Base-by-base conservation (phyloP, 2,329 filamentous ascomycete species). In the Penicillium aurantiogriseum region DNA sequence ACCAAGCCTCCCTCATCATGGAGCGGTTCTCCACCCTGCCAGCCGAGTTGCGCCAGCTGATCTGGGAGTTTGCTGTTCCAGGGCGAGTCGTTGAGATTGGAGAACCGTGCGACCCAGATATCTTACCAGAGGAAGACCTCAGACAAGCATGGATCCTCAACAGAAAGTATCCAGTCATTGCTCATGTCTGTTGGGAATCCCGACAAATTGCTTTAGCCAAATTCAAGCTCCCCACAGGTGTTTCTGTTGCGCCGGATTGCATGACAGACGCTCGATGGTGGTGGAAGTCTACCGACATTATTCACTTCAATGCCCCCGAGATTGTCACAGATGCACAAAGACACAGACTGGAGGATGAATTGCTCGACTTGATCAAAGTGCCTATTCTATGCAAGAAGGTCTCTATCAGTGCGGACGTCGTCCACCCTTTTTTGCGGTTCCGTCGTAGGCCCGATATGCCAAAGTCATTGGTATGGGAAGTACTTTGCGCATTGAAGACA, bases 401-500 rank as follows among this genome's bases (percentile, higher is more conserved):
- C 23, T 56, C 53, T 6, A n/a, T 56, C 13, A 56, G 39, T 31
- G 53, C 53, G 4, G 53, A 56, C 5, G 3, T 56, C 2, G 15
- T 56, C 15, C 53, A 51, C 23, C 53, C 53, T 21, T 56, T 55
- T 13, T n/a, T 55, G 15, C 53, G 46, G 10, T 51, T 55, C 39
- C 53, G 40, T 21, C 13, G 5, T 13, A n/a, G 13, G 11, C 5
- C 9, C 3, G 33, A 38, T n/a, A 27, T 54, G 5, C 3, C 36
- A 10, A 8, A n/a, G 3, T 19, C 19, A 1, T 15, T 33, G 19
- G 19, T 33, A 27, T 54, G 52, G 52, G 29, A 27, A 10, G 25
- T 29, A 5, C 13, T 56, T 43, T 8, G 10, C 13, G n/a, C 25
- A 31, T 4, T 29, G 5, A 9, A 35, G 1, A 29, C 2, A 44